Evolutionary conservation across 352 stramenopile genomes (phyloP).

Genomic region (Phytophthora meadii): DNA sequence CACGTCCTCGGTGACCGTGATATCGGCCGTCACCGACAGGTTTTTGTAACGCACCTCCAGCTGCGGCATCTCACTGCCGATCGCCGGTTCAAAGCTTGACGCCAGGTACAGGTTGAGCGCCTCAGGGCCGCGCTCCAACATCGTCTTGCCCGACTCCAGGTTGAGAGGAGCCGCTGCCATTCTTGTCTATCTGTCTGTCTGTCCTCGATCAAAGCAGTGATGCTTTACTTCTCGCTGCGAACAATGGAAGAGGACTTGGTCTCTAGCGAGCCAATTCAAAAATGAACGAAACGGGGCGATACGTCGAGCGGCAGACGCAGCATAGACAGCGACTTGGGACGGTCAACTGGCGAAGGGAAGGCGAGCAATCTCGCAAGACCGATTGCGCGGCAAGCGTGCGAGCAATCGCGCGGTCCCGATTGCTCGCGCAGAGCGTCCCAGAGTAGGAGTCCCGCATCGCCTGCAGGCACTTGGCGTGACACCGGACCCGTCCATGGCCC

Average conservation of each 20-base stretch:
- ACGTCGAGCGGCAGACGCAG: background rate
- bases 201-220: background rate
- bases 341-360: background rate
- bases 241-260: slow-evolving; percentile 16
- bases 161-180: slow-evolving; percentile 16
- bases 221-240: slow-evolving; percentile 1
- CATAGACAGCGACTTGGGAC: background rate
- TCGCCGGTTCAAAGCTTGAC: slow-evolving; percentile 36
- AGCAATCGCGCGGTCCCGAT: slow-evolving; percentile 8
- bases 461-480: too few species aligned
- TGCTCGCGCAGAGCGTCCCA: slow-evolving; percentile 14
- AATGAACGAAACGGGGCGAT: slow-evolving; percentile 8
- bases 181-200: background rate
- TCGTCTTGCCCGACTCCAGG: slow-evolving; percentile 21
- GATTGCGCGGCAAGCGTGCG: slow-evolving; percentile 9
- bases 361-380: background rate
- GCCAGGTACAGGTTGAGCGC: slow-evolving; percentile 32
- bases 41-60: slow-evolving; percentile 62
- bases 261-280: slow-evolving; percentile 10
- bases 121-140: slow-evolving; percentile 28
- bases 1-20: slow-evolving; percentile 29
- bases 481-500: too few species aligned
- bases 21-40: slow-evolving; percentile 47
- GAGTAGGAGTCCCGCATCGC: slow-evolving; percentile 4
- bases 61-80: slow-evolving; percentile 50